Evolutionary conservation across 108 stramenopile genomes (phyloP), one percentile per base, ranked within the genome.

Genomic region (Cyclotella kingstonii): DNA sequence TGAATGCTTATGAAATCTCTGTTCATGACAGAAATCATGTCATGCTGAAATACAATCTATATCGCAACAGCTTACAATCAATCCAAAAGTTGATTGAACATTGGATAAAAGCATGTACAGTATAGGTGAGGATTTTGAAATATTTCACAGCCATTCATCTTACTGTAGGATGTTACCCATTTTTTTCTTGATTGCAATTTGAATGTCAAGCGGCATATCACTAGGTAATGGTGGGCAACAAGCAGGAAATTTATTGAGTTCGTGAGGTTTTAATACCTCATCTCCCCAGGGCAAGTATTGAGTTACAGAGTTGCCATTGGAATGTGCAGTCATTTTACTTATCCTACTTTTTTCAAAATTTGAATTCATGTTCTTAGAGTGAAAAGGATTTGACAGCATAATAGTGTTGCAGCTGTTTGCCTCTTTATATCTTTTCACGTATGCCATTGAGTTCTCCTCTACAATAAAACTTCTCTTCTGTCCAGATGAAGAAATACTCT

Each of bases 281-380:
- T 74, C 65, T 5, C 73, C 73, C 73, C 73, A 74, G 40, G 65
- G 65, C 57, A 51, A 35, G 42, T 56, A 60, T n/a, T 43, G 9
- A 31, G 36, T 49, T 25, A 27, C 21, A 12, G 36, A 4, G 7
- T 5, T 17, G 7, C 31, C 4, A 27, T 3, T 45, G n/a, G n/a
- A n/a, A n/a, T n/a, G n/a, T n/a, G n/a, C n/a, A n/a, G 5, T 19
- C 58, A 38, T 30, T 7, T 29, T 46, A 23, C 4, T 2, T 14
- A 19, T 25, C 4, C 4, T 9, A 25, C 35, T 39, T 26, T 3
- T 29, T 25, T 19, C 54, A 34, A 12, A 54, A 47, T n/a, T n/a
- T 19, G 40, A 39, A 25, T 26, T 2, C 15, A 15, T 36, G 27
- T 19, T 36, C 23, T 23, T 54, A 18, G 45, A 54, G 29, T 60